Evolutionary conservation across 2,329 filamentous ascomycete species (phyloP), one percentile per base, ranked within the genome.

Genomic region (Cladosporium sp.): DNA sequence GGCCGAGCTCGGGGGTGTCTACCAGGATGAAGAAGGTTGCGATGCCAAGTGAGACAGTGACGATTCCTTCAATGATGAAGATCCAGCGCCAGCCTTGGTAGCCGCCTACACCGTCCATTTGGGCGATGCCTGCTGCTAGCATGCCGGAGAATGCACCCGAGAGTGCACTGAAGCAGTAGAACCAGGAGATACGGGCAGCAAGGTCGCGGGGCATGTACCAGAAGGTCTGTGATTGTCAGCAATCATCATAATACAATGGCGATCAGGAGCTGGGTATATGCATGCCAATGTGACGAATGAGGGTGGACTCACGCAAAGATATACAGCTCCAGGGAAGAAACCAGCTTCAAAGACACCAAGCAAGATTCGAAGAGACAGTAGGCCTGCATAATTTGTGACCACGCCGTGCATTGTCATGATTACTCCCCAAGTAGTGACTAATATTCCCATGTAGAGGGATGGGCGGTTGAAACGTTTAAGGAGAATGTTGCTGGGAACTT

Each of bases 401-500:
- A 93, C 69, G 1, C 88, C 88, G 68, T 92, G 86, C 55, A 80
- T 46, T 19, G 86, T 73, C 32, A 84, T 87, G 45, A 85, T 79
- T 15, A 92, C 69, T 7, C 87, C 86, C 59, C 57, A 61, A 13
- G 49, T 52, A n/a, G 57, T 51, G 12, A 62, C 56, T 4, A 64
- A 53, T 11, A 56, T 57, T 22, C 59, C 56, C 20, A 63, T 58
- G 41, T 58, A 62, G n/a, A 50, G 39, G 30, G 53, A 54, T 1
- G 68, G 61, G 7, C 55, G 50, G 15, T 72, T 71, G 45, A 76
- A 60, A 19, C 60, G 61, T 56, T 74, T 74, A 53, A 75, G 62
- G 19, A 72, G 61, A 11, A 74, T 55, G 52, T 74, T 75, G 53
- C 64, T 69, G 30, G 71, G 62, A 5, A 72, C 64, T 55, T 76